Evolutionary conservation across 306 rosid species (phyloP).

Genomic region (Castanopsis chinensis): DNA sequence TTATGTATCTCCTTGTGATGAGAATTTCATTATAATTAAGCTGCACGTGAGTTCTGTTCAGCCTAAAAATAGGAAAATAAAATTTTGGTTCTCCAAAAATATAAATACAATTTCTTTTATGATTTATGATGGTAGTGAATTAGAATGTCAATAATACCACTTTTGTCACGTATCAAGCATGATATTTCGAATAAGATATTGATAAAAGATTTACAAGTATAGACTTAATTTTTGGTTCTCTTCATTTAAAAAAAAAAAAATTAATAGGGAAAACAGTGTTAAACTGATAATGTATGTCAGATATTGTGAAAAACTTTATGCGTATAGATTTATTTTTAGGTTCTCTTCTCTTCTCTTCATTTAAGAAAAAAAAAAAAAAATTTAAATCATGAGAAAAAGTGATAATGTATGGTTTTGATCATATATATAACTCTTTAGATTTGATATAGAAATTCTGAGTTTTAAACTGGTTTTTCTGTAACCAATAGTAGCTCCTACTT

Average conservation of each 20-base stretch:
- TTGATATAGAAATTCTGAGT: neutral
- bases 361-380: neutral
- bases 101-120: too few species aligned
- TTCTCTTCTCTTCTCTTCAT: neutral
- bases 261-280: too few species aligned
- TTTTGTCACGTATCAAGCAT: too few species aligned
- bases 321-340: neutral
- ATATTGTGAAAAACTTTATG: too few species aligned
- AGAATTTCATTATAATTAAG: neutral
- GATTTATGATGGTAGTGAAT: too few species aligned
- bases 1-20: neutral
- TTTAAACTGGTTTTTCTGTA: neutral
- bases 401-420: neutral
- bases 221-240: too few species aligned
- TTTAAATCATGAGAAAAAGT: neutral
- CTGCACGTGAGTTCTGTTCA: neutral
- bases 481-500: neutral
- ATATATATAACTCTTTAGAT: neutral
- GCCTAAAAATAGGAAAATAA: too few species aligned
- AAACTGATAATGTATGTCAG: too few species aligned
- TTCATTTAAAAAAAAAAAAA: too few species aligned
- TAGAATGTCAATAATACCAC: too few species aligned
- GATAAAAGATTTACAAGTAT: too few species aligned
- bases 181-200: too few species aligned
- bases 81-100: neutral